Base-by-base conservation (phyloP, 352 stramenopile genomes). In the Phytophthora cactorum region DNA sequence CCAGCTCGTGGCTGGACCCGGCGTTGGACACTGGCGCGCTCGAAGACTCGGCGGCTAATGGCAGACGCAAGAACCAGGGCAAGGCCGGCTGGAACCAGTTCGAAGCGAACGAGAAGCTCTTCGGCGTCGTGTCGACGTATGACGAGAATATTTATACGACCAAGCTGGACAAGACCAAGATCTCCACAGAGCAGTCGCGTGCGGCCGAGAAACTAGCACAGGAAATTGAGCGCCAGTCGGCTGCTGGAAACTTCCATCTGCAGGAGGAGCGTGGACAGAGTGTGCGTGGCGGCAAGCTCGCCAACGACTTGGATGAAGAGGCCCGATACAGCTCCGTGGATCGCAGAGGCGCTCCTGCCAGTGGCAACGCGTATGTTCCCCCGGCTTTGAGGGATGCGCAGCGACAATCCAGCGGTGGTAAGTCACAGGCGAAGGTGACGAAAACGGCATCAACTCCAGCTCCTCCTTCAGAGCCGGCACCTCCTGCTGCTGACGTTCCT, bases 61-160 rank as follows among this genome's bases (percentile, higher is more conserved):
- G 75, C 32, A 47, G 62, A 36, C 79, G 80, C 25, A 73, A 73
- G 61, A 75, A 63, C 5, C 59, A 90, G 72, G 70, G 59, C 15
- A 73, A 73, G 9, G 31, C 59, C 2, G 71, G 54, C 1, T 99
- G 96, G 96, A 97, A 99, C 86, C 97, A 99, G 80, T 99, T 99
- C 66, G 88, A 98, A 63, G 95, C 92, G 6, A 99, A 99, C 73
- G 82, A 98, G 70, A 92, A 97, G 70, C 82, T 98, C 36, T 99
- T 99, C 75, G 96, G 97, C 69, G 96, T 99, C 52, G 92, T 94
- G 50, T 96, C 93, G 38, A 91, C 84, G 8, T 99, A 95, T 68
- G 97, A 99, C 73, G 97, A 99, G 75, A 99, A 98, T 82, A 74
- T 99, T 38, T 99, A 99, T 86, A 99, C 97, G 2, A 99, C 97